Base-by-base conservation (phyloP, 2,329 filamentous ascomycete species). In the Lomentospora prolificans region DNA sequence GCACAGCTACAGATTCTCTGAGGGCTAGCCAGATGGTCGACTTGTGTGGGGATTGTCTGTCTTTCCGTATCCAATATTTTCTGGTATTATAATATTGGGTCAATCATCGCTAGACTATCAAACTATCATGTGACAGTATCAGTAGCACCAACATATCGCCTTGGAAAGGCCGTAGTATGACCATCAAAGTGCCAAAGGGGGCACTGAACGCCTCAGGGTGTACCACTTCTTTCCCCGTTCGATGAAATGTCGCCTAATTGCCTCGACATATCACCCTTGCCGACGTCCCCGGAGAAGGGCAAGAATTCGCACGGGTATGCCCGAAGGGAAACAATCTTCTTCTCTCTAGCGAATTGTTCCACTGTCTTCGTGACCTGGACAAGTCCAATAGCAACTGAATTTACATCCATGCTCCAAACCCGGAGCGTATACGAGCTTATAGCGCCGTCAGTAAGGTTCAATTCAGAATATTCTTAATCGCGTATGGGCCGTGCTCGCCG, bases 161-260 rank as follows among this genome's bases (percentile, higher is more conserved):
- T 56, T 3, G 57, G 57, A 28, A 56, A 28, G 2, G 14, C 24
- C 2, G 28, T 54, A 1, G 57, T 59, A 19, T 41, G 24, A 8
- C 59, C 59, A 14, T 60, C 57, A 54, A 60, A 60, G 12, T 55
- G n/a, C n/a, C n/a, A n/a, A n/a, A n/a, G 17, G 39, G 56, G 54
- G 48, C 31, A 57, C 1, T 30, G 3, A 14, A 51, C 57, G 58
- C 19, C 59, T 46, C 2, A 58, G 25, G 2, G 39, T 27, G 14
- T 41, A 58, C 59, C 59, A 60, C 33, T 58, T 60, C 30, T 41
- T 53, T 1, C 59, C 59, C 6, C 58, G 46, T 2, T 57, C n/a
- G 1, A 58, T 30, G 25, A 60, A 60, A 25, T 60, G 56, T 5
- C 41, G 14, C 31, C 28, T 52, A 48, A 59, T 57, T 5, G 52